Evolutionary conservation across 805 yeast species (phyloP), one percentile per base, ranked within the genome.

Genomic region (Metschnikowia henanensis): DNA sequence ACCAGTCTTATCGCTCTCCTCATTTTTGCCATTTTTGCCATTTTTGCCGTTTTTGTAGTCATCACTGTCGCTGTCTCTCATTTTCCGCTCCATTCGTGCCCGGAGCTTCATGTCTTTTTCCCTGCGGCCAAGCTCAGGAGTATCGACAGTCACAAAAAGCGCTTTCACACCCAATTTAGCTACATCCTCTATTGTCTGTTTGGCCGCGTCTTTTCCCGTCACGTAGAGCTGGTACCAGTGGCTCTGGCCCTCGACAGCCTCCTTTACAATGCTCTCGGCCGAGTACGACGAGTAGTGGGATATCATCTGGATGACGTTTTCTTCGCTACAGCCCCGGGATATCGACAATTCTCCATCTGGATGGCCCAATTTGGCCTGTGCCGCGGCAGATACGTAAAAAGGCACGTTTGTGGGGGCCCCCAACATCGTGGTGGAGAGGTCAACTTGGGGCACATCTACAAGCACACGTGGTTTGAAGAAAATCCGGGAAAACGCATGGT

Each of bases 211-310:
- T 8, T 21, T 22, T 15, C 83, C 70, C 56, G 87, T 87, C 35
- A 90, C 94, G 58, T 90, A 90, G 39, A 90, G 71, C 65, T 90
- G 97, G 62, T 81, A 81, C 97, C 97, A 90, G 60, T 87, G 91
- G 7, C 83, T 73, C 61, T 90, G 96, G 30, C 73, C 73, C 12
- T 77, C 80, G 1, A 65, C 66, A 23, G 84, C 82, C 5, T 83
- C 87, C 45, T 79, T 88, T 3, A 84, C 79, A 48, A 90, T 86
- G 61, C 90, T 97, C 54, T 89, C 94, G 51, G 88, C 76, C 2
- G 96, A 81, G 61, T 90, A 87, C 5, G 96, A 86, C 1, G 97
- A 92, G 55, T 89, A 72, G 1, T 96, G 91, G 5, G 97, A 91
- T 45, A 91, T 83, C 98, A 91, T 91, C 65, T 91, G 97, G 44